Evolutionary conservation across 495 filamentous ascomycete genomes (phyloP).

Genomic region (Emericellopsis terricola): DNA sequence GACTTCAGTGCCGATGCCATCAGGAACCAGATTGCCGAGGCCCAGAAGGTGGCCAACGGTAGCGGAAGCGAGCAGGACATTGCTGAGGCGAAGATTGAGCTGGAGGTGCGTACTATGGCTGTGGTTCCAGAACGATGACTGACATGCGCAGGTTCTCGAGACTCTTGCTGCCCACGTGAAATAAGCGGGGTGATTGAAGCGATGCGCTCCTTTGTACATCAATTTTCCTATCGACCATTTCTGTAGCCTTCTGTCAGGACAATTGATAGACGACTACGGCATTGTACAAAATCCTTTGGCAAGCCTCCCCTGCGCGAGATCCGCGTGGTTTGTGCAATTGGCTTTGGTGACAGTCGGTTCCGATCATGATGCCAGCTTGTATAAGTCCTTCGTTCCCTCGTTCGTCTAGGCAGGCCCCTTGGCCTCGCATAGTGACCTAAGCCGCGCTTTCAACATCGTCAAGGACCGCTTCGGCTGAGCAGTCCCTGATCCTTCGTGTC

Average conservation of each 20-base stretch:
- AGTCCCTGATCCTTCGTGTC: too few relatives aligned
- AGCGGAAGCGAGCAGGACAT: conserved; percentile 92
- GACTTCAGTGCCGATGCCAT: conserved; percentile 85
- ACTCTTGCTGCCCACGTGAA: conserved; percentile 2
- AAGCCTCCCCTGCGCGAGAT: too few relatives aligned
- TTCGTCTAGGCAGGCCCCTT: too few relatives aligned
- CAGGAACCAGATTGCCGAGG: conserved; percentile 68
- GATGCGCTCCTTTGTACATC: conserved; percentile 1
- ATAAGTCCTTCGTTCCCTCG: too few relatives aligned
- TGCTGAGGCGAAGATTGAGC: conserved; percentile 94
- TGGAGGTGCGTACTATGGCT: conserved; percentile 49
- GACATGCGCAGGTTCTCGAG: conserved; percentile 15
- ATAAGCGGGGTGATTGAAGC: conserved; percentile 1
- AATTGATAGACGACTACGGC: neutral
- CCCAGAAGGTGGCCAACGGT: conserved; percentile 83
- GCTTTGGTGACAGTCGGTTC: too few relatives aligned
- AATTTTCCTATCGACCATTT: conserved; percentile 5
- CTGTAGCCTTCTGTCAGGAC: neutral
- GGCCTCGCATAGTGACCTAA: too few relatives aligned
- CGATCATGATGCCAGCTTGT: too few relatives aligned
- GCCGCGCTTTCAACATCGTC: too few relatives aligned
- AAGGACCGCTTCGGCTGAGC: too few relatives aligned
- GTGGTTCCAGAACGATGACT: neutral
- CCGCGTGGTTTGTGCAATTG: too few relatives aligned
- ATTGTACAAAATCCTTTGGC: too few relatives aligned